Base-by-base conservation (phyloP, 352 stramenopile genomes). In the Globisporangium cylindrosporum region DNA sequence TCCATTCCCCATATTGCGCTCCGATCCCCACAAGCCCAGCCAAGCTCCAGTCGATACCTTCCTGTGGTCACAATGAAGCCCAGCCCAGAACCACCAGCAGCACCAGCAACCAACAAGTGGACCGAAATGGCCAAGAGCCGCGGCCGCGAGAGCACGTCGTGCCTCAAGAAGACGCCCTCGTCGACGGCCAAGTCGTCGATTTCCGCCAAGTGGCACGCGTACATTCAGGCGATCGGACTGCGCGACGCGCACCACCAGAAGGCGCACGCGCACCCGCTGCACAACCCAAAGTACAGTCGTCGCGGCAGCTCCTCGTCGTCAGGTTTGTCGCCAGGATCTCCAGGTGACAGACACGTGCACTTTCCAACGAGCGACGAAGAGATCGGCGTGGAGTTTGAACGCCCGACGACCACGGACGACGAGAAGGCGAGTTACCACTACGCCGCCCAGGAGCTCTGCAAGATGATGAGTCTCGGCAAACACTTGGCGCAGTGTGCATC, bases 371-470 rank as follows among this genome's bases (percentile, higher is more conserved):
- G 34, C 53, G 69, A 76, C 2, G 62, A 71, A 0, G 66, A 81
- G 25, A 65, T 82, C 14, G 69, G 73, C 24, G 68, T 85, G 46
- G 64, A 85, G 38, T 83, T 81, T 48, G 76, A 84, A 14, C 68
- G 72, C 7, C 73, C 76, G 1, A 48, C 58, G 20, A 84, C 67
- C 10, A 89, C 81, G 0, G 62, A 64, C 1, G 73, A 81, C 2
- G 84, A 93, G 75, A 90, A 91, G 68, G 60, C 67, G 22, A 48
- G 32, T 12, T 89, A 77, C 61, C 80, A 91, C 58, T 91, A 91
- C 60, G 86, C 80, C 15, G 53, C 68, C 0, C 36, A 84, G 5
- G 82, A 93, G 66, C 74, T 93, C 34, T 62, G 62, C 14, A 69
- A 87, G 54, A 89, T 91, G 81, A 79, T 82, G 29, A 15, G 60